A percentile compares a stretch with the other conserved stretches of the same genome.
phyloP scores from a whole-genome alignment of 169 alveolate species.

The Neospora caninum region DNA sequence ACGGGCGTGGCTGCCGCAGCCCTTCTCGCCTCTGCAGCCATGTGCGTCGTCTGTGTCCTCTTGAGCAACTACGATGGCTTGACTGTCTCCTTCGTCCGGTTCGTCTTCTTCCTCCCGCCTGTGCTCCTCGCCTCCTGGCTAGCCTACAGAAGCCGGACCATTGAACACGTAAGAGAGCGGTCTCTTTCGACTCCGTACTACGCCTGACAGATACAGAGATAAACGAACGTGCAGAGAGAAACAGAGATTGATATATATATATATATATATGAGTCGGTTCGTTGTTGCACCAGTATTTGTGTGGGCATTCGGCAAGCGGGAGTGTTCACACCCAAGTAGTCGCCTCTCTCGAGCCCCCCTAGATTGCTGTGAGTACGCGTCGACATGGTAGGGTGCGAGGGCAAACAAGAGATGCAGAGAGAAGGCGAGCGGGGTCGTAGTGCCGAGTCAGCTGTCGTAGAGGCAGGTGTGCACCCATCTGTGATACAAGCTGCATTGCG shows the following conservation, averaged over 20 bases:
- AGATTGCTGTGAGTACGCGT: too few relatives aligned
- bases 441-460: too few relatives aligned
- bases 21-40: not conserved
- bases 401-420: too few relatives aligned
- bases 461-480: too few relatives aligned
- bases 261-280: not conserved
- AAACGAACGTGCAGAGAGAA: not conserved
- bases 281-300: too few relatives aligned
- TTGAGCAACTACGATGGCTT: not conserved
- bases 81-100: not conserved
- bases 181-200: not conserved
- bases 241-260: not conserved
- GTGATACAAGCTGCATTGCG: too few relatives aligned
- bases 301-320: too few relatives aligned
- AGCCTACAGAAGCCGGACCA: not conserved
- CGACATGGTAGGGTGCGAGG: too few relatives aligned
- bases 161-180: constrained; percentile 22
- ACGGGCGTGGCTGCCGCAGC: constrained; percentile 4
- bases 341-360: too few relatives aligned
- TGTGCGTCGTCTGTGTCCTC: not conserved
- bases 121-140: constrained; percentile 12
- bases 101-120: constrained; percentile 5
- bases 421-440: too few relatives aligned
- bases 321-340: too few relatives aligned
- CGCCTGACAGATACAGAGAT: not conserved